phyloP scores from a whole-genome alignment of 2,329 filamentous ascomycete genomes.

The Gremmenia infestans region DNA sequence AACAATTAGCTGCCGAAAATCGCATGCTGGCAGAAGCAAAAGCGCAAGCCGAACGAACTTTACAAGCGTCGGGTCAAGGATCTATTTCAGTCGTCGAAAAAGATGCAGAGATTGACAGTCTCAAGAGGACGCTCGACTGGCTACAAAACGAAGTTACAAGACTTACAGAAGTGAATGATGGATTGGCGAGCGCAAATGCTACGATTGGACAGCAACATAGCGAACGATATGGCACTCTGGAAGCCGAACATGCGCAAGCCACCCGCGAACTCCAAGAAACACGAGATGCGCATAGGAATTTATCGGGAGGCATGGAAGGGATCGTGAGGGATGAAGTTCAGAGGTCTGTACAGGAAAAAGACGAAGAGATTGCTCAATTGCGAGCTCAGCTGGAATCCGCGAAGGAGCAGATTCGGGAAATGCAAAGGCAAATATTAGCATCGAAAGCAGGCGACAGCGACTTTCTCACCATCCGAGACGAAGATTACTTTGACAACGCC shows the following conservation, averaged over 20 bases:
- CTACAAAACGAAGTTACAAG: conserved; percentile 77
- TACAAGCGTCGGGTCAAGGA: conserved; percentile 57
- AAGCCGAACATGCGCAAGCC: conserved; percentile 61
- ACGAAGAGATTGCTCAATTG: conserved; percentile 75
- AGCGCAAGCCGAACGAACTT: conserved; percentile 59
- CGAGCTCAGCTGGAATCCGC: conserved; percentile 72
- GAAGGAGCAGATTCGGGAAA: conserved; percentile 53
- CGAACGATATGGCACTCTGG: conserved; percentile 62
- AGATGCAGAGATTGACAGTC: conserved; percentile 78
- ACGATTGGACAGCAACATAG: conserved; percentile 72
- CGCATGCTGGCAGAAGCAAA: conserved; percentile 70
- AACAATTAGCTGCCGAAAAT: conserved; percentile 83
- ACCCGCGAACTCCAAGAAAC: conserved; percentile 65
- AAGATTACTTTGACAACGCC: conserved; percentile 91
- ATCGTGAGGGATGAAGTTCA: conserved; percentile 58
- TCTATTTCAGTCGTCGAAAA: conserved; percentile 71
- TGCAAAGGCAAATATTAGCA: conserved; percentile 54
- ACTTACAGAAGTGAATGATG: conserved; percentile 77
- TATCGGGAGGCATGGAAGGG: conserved; percentile 58
- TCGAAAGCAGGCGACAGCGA: conserved; percentile 58
- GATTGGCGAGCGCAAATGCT: conserved; percentile 70
- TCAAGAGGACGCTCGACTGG: conserved; percentile 73
- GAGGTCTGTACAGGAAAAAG: conserved; percentile 69
- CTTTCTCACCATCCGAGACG: conserved; percentile 76
- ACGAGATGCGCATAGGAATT: conserved; percentile 55